Conservation (phyloP, 1,139 yeast species). For the Magnusiomyces tetraspermus region DNA sequence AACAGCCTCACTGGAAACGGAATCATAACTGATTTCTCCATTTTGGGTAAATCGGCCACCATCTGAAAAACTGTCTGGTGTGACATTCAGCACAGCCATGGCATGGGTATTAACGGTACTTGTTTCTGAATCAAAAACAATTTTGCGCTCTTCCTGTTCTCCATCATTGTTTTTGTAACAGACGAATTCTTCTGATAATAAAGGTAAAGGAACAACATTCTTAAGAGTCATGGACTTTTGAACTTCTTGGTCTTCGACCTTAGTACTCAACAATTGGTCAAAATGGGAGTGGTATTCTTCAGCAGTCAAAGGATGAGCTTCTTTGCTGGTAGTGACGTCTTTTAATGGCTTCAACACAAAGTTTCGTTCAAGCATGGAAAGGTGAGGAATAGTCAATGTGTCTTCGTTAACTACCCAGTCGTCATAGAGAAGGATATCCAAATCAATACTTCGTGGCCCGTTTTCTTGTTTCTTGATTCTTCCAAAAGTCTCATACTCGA, state of each 20-base stretch:
- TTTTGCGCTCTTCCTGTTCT: constrained; percentile 10
- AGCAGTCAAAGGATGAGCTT: constrained; percentile 71
- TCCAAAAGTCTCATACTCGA: constrained; percentile 58
- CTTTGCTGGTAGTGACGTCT: constrained; percentile 60
- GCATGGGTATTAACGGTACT: constrained; percentile 31
- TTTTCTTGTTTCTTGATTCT: constrained; percentile 73
- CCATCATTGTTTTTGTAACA: constrained; percentile 8
- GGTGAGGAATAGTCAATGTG: constrained; percentile 71
- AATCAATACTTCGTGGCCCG: constrained; percentile 85
- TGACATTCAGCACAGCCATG: constrained; percentile 83
- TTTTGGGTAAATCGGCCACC: constrained; percentile 47
- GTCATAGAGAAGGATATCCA: constrained; percentile 75
- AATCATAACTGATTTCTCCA: constrained; percentile 26
- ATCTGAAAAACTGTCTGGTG: constrained; percentile 95
- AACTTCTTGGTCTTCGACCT: constrained; percentile 16
- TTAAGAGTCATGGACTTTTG: constrained; percentile 27
- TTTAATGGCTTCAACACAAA: constrained; percentile 86
- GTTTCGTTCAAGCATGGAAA: constrained; percentile 75
- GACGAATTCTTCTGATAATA: constrained; percentile 5
- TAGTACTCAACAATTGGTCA: constrained; percentile 42
- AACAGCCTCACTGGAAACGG: constrained; percentile 36
- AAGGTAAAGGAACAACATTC: constrained; percentile 28
- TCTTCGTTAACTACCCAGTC: constrained; percentile 45
- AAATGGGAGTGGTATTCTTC: constrained; percentile 67
- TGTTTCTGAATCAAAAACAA: constrained; percentile 24